A percentile compares a stretch with the other conserved stretches of the same genome.
Conservation (phyloP, 305 asterid genomes). For the Plantago coronopus region DNA sequence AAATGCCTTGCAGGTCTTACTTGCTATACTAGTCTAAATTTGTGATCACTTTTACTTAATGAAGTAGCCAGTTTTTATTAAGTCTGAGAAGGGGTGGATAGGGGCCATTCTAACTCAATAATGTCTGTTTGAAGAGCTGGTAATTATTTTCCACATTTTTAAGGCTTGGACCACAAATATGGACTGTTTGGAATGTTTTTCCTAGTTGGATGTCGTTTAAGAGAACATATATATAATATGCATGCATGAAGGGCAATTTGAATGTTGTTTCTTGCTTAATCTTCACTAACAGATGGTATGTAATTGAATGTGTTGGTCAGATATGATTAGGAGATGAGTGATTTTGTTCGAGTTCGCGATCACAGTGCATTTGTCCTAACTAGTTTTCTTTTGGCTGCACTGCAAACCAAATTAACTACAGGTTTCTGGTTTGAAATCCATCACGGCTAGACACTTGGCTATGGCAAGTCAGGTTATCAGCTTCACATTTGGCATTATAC, state of each 20-base stretch:
- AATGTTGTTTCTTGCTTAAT: conserved; percentile 7
- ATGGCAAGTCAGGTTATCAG: conserved; percentile 98
- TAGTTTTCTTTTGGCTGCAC: conserved; percentile 13
- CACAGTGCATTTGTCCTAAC: conserved; percentile 13
- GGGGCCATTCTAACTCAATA: background rate
- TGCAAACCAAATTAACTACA: conserved; percentile 35
- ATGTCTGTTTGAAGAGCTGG: too few relatives aligned
- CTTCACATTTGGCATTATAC: conserved; percentile 74
- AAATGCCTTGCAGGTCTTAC: conserved; percentile 91
- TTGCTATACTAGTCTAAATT: conserved; percentile 9
- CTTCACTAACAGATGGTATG: conserved; percentile 2
- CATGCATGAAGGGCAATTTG: too few relatives aligned
- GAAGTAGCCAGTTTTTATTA: conserved; percentile 17
- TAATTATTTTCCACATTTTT: too few relatives aligned
- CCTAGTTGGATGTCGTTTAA: too few relatives aligned
- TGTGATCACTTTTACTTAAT: conserved; percentile 9
- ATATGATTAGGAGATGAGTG: conserved; percentile 2
- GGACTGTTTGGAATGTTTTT: too few relatives aligned
- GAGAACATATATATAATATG: too few relatives aligned
- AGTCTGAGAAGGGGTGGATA: conserved; percentile 2
- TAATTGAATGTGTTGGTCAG: too few relatives aligned
- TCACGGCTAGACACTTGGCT: conserved; percentile 96
- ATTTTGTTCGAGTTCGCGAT: conserved; percentile 12
- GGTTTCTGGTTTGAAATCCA: conserved; percentile 99
- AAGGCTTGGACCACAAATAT: too few relatives aligned